Conservation (phyloP, 2,329 filamentous ascomycete genomes). For the Orbilia ellipsospora region DNA sequence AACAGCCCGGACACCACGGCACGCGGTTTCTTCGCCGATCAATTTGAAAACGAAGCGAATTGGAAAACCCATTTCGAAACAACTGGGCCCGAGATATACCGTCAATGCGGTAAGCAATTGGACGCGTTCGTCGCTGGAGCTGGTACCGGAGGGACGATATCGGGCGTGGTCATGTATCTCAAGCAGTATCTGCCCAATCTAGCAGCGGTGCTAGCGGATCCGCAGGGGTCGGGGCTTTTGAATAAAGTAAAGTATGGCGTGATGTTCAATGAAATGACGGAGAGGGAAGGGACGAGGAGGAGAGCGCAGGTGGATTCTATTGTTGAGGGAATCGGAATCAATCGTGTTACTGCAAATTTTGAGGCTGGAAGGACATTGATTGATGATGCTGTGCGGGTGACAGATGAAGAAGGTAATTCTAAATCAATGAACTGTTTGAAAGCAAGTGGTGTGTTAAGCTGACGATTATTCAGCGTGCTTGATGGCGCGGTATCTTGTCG, state of each 20-base stretch:
- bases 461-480: conserved; percentile 38
- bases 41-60: conserved; percentile 93
- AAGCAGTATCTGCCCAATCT: conserved; percentile 76
- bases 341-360: conserved; percentile 92
- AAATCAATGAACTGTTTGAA: conserved; percentile 60
- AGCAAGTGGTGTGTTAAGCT: not conserved
- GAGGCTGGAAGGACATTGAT: conserved; percentile 85
- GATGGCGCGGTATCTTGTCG: conserved; percentile 97
- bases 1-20: conserved; percentile 70
- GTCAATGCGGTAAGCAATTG: conserved; percentile 77
- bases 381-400: conserved; percentile 89
- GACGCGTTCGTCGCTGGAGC: conserved; percentile 94
- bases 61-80: conserved; percentile 82
- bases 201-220: conserved; percentile 86
- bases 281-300: conserved; percentile 88
- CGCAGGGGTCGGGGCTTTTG: conserved; percentile 91
- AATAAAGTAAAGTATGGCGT: conserved; percentile 93
- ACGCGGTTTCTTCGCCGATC: conserved; percentile 90
- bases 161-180: conserved; percentile 83
- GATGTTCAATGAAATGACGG: conserved; percentile 85
- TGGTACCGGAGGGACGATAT: conserved; percentile 92
- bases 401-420: conserved; percentile 82
- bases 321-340: conserved; percentile 95
- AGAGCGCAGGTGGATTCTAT: conserved; percentile 94
- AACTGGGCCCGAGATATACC: conserved; percentile 89